Conservation (phyloP, 176 grass and related monocot genomes). For the Ensete ventricosum region DNA sequence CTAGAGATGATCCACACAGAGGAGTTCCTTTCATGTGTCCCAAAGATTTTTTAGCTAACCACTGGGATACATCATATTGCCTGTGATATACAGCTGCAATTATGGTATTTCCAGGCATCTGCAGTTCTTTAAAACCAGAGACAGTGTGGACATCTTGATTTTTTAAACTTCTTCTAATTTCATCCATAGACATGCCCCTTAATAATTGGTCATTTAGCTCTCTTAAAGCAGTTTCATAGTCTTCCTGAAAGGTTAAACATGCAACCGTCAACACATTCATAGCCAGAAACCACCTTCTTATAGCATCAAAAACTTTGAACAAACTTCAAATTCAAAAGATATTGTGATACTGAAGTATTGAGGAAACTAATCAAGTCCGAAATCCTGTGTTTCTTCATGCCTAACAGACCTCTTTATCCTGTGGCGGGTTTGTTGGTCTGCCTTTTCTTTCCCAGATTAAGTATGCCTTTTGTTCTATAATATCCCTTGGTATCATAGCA, state of each 20-base stretch:
- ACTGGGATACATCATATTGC: conserved; percentile 1
- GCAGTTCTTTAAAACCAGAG: neutral
- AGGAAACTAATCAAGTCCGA: neutral
- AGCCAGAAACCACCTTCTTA: neutral
- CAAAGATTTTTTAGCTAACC: neutral
- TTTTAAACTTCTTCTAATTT: conserved; percentile 13
- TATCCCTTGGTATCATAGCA: conserved; percentile 7
- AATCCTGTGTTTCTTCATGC: neutral
- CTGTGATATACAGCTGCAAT: conserved; percentile 1
- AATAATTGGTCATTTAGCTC: conserved; percentile 10
- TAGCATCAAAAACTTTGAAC: neutral
- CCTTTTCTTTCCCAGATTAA: conserved; percentile 20
- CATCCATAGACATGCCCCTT: conserved; percentile 5
- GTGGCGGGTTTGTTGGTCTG: neutral
- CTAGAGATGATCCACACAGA: conserved; percentile 1
- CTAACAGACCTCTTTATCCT: conserved; percentile 9
- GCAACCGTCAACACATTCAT: neutral
- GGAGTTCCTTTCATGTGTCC: neutral
- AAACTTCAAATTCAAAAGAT: neutral
- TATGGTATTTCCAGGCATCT: neutral
- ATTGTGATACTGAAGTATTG: neutral
- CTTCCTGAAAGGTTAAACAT: conserved; percentile 1
- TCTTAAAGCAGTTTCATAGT: conserved; percentile 11
- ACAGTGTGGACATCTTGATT: neutral
- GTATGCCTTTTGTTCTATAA: conserved; percentile 12